These are phyloP conservation scores for Scedosporium minutisporum DNA, from an alignment of 2,329 filamentous ascomycete genomes.

Conservation along the genomic window DNA sequence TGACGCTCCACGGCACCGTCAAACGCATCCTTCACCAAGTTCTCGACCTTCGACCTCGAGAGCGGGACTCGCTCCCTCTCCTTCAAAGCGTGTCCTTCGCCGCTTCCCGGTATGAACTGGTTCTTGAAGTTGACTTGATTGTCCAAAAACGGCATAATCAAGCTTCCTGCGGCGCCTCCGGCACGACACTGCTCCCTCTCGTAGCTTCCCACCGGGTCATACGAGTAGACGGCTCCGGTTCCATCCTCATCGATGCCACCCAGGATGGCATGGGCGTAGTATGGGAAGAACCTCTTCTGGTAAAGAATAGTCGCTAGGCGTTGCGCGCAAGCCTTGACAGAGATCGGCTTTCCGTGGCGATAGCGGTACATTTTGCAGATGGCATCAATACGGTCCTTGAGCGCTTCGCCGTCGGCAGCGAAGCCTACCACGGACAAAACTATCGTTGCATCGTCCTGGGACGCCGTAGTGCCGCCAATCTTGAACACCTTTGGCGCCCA, in stretches of 20 bases:
- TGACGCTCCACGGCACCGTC: slow-evolving; percentile 97
- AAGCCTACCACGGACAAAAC: slow-evolving; percentile 93
- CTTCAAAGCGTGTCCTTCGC: slow-evolving; percentile 70
- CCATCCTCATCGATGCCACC: slow-evolving; percentile 92
- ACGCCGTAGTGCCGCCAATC: slow-evolving; percentile 82
- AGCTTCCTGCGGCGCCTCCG: slow-evolving; percentile 78
- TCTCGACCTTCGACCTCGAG: slow-evolving; percentile 64
- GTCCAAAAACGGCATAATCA: slow-evolving; percentile 99
- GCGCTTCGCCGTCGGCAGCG: slow-evolving; percentile 83
- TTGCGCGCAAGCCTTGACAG: slow-evolving; percentile 87
- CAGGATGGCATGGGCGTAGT: slow-evolving; percentile 92
- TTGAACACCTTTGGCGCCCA: slow-evolving; percentile 94
- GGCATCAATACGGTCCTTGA: slow-evolving; percentile 88
- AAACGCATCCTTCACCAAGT: slow-evolving; percentile 92
- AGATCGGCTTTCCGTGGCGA: slow-evolving; percentile 95
- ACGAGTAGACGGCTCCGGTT: slow-evolving; percentile 88
- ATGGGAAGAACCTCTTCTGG: slow-evolving; percentile 96
- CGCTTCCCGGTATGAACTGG: slow-evolving; percentile 83
- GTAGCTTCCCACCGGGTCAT: slow-evolving; percentile 96
- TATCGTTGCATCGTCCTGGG: slow-evolving; percentile 76
- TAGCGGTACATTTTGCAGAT: slow-evolving; percentile 99
- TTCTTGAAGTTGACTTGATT: slow-evolving; percentile 99
- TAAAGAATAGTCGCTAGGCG: slow-evolving; percentile 92
- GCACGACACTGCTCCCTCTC: slow-evolving; percentile 94
- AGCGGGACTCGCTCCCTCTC: slow-evolving; percentile 63